Conservation (phyloP, 2,329 filamentous ascomycete genomes). For the Ascochyta fabae region DNA sequence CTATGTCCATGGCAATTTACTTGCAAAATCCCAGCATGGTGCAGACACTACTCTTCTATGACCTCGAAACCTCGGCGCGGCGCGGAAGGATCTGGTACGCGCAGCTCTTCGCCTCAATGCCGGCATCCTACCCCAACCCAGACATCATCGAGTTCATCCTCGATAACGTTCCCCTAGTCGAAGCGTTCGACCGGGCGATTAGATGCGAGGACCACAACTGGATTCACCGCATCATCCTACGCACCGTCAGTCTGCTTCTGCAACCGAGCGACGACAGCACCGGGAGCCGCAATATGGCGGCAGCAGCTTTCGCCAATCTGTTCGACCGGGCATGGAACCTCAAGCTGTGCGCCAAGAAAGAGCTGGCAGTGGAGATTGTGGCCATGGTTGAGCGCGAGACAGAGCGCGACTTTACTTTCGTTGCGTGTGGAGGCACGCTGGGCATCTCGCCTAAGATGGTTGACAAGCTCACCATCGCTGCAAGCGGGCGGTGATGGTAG, state of each 20-base stretch:
- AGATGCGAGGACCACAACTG: conserved; percentile 9
- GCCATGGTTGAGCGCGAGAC: conserved; percentile 9
- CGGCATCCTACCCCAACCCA: neutral
- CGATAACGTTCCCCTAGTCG: conserved; percentile 15
- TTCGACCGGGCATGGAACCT: conserved; percentile 15
- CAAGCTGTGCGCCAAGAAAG: conserved; percentile 1
- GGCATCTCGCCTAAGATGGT: conserved; percentile 10
- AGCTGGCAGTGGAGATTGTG: conserved; percentile 3
- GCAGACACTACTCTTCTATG: conserved; percentile 10
- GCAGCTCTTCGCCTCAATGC: conserved; percentile 11
- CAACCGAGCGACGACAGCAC: neutral
- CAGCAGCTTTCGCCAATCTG: conserved; percentile 9
- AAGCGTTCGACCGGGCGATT: conserved; percentile 13
- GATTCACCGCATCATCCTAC: conserved; percentile 14
- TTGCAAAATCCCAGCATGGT: neutral
- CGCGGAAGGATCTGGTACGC: conserved; percentile 17
- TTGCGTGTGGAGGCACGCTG: conserved; percentile 13
- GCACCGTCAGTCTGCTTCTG: conserved; percentile 7
- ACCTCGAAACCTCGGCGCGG: conserved; percentile 4
- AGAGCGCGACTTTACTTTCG: conserved; percentile 14
- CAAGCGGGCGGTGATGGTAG: neutral
- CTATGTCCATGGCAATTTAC: conserved; percentile 13
- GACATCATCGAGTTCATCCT: conserved; percentile 13
- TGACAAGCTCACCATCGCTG: conserved; percentile 7
- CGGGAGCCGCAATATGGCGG: conserved; percentile 4